These are phyloP conservation scores for Farysia itapuensis DNA, from an alignment of 1,284 basidiomycete genomes.

Conservation along the genomic window DNA sequence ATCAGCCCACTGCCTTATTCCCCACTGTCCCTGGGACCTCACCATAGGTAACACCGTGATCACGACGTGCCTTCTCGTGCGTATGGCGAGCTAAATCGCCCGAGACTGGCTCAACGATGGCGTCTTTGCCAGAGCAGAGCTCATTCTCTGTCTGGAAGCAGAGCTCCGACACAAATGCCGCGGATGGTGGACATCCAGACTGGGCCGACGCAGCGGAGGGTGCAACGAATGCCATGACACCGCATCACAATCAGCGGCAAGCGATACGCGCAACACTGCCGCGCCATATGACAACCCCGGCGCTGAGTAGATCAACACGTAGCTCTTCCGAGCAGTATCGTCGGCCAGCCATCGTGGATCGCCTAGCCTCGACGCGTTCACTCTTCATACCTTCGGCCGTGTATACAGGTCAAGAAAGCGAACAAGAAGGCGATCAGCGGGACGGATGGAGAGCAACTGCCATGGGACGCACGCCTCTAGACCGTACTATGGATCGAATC, in stretches of 20 bases:
- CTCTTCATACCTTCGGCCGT: slow-evolving; percentile 17
- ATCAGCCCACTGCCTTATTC: no score
- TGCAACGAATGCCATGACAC: no score
- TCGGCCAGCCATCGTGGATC: slow-evolving; percentile 23
- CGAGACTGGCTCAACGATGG: no score
- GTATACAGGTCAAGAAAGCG: slow-evolving; percentile 3
- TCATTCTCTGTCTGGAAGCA: not conserved
- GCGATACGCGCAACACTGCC: slow-evolving; percentile 2
- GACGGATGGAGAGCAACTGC: slow-evolving; percentile 43
- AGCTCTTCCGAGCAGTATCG: slow-evolving; percentile 10
- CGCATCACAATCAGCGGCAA: no score
- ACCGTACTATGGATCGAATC: slow-evolving; percentile 77
- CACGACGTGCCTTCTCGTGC: no score
- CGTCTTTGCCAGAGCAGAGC: slow-evolving; percentile 5
- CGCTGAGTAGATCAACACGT: slow-evolving; percentile 15
- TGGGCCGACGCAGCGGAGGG: not conserved
- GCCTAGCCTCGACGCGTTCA: slow-evolving; percentile 14
- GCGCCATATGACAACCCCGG: slow-evolving; percentile 8
- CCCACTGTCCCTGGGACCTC: no score
- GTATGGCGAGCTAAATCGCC: no score
- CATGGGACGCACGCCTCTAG: slow-evolving; percentile 31
- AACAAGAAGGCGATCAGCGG: slow-evolving; percentile 1
- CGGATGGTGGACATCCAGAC: slow-evolving; percentile 17
- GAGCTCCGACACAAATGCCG: not conserved
- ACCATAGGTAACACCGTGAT: no score